Evolutionary conservation across 2,329 filamentous ascomycete genomes (phyloP).

Genomic region (Fusarium foetens): DNA sequence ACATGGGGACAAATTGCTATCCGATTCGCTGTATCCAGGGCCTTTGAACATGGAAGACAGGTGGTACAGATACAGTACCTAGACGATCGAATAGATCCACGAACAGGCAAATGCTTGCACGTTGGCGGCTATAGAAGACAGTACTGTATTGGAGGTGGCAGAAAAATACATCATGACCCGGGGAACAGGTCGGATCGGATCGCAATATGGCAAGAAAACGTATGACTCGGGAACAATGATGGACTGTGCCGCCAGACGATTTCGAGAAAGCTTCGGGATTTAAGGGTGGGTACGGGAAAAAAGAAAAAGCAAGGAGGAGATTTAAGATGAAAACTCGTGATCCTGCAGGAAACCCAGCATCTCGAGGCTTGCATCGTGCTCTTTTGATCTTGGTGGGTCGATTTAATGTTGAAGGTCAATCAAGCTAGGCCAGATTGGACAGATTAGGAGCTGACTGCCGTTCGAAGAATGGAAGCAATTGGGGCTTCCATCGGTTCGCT

Average conservation of each 20-base stretch:
- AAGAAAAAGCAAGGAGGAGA: slow-evolving; percentile 14
- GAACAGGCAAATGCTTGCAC: slow-evolving; percentile 26
- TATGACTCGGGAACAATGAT: slow-evolving; percentile 40
- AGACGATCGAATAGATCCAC: slow-evolving; percentile 2
- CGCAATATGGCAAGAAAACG: slow-evolving; percentile 27
- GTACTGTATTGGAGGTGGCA: slow-evolving; percentile 21
- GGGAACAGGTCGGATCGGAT: slow-evolving; percentile 24
- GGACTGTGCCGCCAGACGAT: slow-evolving; percentile 17
- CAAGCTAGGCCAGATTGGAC: slow-evolving; percentile 26
- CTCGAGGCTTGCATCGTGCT: slow-evolving; percentile 2
- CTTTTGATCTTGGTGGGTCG: slow-evolving; percentile 15
- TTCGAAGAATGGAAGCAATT: slow-evolving; percentile 14
- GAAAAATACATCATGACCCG: slow-evolving; percentile 7
- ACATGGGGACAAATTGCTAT: neutral
- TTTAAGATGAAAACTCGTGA: slow-evolving; percentile 11
- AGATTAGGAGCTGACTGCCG: slow-evolving; percentile 24
- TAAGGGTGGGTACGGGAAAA: neutral
- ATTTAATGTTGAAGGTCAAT: slow-evolving; percentile 12
- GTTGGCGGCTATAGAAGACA: slow-evolving; percentile 12
- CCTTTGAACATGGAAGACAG: neutral
- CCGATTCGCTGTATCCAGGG: neutral
- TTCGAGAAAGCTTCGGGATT: slow-evolving; percentile 13
- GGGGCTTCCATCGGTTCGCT: slow-evolving; percentile 19
- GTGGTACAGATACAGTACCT: neutral
- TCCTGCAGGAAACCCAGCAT: slow-evolving; percentile 18